Evolutionary conservation across 2,329 filamentous ascomycete species (phyloP).

Genomic region (Fusarium pilosicola): DNA sequence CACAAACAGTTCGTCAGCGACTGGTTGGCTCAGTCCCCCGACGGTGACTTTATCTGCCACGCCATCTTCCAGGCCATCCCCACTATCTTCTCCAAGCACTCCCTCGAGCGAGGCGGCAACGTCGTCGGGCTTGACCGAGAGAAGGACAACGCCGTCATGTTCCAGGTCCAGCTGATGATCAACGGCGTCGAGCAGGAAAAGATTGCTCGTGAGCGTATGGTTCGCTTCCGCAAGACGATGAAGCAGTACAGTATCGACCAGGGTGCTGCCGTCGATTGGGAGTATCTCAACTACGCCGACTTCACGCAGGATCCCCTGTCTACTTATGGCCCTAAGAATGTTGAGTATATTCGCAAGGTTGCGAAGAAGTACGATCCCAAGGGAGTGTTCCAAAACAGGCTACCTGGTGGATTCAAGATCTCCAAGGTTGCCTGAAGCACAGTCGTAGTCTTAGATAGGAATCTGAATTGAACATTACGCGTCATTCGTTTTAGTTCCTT

Average conservation of each 20-base stretch:
- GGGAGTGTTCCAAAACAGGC: neutral
- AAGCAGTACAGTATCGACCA: conserved; percentile 12
- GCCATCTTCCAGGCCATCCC: conserved; percentile 19
- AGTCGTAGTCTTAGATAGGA: neutral
- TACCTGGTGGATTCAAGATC: conserved; percentile 15
- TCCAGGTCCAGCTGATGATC: conserved; percentile 10
- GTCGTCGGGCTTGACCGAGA: conserved; percentile 9
- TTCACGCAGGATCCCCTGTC: conserved; percentile 8
- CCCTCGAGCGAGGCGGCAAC: conserved; percentile 5
- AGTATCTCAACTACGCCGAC: conserved; percentile 21
- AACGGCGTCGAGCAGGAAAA: conserved; percentile 13
- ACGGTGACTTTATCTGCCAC: conserved; percentile 12
- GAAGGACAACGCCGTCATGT: conserved; percentile 9
- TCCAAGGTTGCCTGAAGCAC: neutral
- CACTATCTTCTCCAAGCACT: conserved; percentile 13
- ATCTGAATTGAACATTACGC: neutral
- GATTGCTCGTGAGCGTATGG: conserved; percentile 13
- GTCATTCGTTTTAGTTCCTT: too few species aligned
- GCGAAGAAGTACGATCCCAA: neutral
- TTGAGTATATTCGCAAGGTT: neutral
- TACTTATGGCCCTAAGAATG: conserved; percentile 2
- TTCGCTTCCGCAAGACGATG: neutral
- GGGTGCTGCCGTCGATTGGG: conserved; percentile 1
- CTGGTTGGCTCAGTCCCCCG: conserved; percentile 1
- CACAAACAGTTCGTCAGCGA: conserved; percentile 11